These are phyloP conservation scores for Grammothele lineata DNA, from an alignment of 768 basidiomycete genomes.

Conservation along the genomic window DNA sequence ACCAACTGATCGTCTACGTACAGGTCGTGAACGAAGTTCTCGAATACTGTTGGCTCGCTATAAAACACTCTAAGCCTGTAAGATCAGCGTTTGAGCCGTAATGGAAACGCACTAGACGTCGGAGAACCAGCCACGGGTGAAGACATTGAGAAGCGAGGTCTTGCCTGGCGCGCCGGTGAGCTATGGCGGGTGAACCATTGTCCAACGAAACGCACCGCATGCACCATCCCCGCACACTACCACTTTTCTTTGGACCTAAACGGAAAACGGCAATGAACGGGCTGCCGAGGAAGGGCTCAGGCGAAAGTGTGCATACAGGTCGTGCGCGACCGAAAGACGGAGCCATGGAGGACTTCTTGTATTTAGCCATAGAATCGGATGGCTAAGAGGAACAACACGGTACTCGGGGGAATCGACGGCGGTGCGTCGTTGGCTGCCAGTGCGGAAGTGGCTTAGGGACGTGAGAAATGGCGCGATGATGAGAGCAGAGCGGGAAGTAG, in stretches of 20 bases:
- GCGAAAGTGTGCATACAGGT: slow-evolving; percentile 7
- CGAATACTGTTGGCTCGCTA: slow-evolving; percentile 93
- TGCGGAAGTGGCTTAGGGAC: no score
- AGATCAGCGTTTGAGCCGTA: background rate
- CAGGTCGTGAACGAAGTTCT: slow-evolving; percentile 93
- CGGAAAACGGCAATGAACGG: background rate
- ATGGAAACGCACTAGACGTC: slow-evolving; percentile 73
- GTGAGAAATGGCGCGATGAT: no score
- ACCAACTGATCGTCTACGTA: slow-evolving; percentile 82
- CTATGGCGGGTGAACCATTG: no score
- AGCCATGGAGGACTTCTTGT: slow-evolving; percentile 12
- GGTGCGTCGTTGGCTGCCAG: no score
- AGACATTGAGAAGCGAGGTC: slow-evolving; percentile 84
- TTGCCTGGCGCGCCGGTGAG: slow-evolving; percentile 45
- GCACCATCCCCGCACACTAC: slow-evolving; percentile 98
- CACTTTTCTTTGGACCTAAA: slow-evolving; percentile 53
- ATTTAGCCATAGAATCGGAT: slow-evolving; percentile 7
- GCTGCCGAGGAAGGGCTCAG: background rate
- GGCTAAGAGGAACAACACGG: no score
- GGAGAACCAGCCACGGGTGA: slow-evolving; percentile 89
- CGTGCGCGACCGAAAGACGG: slow-evolving; percentile 15
- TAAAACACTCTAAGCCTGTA: background rate
- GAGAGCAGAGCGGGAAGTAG: no score
- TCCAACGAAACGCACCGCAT: slow-evolving; percentile 58
- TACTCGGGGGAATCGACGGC: no score